Conservation (phyloP, 1,284 basidiomycete species). For the Abortiporus biennis region DNA sequence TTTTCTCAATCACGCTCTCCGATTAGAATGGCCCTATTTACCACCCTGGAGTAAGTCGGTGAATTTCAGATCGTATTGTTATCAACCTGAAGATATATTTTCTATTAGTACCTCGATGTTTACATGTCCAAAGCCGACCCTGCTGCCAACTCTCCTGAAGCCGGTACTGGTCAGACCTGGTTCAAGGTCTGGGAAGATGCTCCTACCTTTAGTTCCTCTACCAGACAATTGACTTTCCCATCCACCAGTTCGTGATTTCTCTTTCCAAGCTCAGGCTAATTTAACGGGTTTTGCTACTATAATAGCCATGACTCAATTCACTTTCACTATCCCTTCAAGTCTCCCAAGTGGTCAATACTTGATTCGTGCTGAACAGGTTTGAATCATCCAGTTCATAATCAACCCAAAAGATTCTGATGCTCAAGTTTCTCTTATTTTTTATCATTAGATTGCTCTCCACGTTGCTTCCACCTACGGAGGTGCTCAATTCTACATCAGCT, state of each 20-base stretch:
- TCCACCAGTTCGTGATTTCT: slow-evolving; percentile 28
- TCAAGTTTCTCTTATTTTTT: neutral
- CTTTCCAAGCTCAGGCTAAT: no score
- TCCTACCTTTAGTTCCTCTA: slow-evolving; percentile 27
- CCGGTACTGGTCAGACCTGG: slow-evolving; percentile 38
- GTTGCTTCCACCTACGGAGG: slow-evolving; percentile 20
- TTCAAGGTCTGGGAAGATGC: slow-evolving; percentile 42
- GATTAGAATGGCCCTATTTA: slow-evolving; percentile 19
- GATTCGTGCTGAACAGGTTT: slow-evolving; percentile 22
- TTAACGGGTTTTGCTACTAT: neutral
- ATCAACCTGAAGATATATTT: neutral
- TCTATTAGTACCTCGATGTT: slow-evolving; percentile 29
- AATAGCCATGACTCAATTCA: slow-evolving; percentile 30
- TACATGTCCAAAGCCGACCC: slow-evolving; percentile 37
- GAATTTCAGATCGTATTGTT: slow-evolving; percentile 8
- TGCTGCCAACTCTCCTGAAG: slow-evolving; percentile 33
- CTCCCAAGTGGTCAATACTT: slow-evolving; percentile 25
- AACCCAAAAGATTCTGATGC: neutral
- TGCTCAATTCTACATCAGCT: slow-evolving; percentile 24
- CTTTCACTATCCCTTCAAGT: slow-evolving; percentile 30
- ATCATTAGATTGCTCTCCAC: slow-evolving; percentile 28
- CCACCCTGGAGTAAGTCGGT: slow-evolving; percentile 35
- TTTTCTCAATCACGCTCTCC: neutral
- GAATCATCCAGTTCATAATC: slow-evolving; percentile 19
- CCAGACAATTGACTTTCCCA: slow-evolving; percentile 25